Conservation (phyloP, 2,329 filamentous ascomycete genomes). For the Nigrospora oryzae region DNA sequence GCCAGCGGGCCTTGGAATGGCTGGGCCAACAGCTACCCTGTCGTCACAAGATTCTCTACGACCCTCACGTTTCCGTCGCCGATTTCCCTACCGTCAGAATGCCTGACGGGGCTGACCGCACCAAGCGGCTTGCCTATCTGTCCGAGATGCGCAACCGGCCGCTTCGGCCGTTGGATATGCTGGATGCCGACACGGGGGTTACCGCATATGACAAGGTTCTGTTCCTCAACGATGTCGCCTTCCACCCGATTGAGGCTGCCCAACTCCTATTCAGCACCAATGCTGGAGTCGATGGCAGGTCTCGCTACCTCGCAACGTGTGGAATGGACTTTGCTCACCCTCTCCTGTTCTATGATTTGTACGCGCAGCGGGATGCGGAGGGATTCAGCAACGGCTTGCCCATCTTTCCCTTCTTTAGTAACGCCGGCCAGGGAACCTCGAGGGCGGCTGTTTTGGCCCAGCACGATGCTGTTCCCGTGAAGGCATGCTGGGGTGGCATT, state of each 20-base stretch:
- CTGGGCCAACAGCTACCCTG: slow-evolving; percentile 40
- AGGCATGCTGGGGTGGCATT: slow-evolving; percentile 73
- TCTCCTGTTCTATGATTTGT: slow-evolving; percentile 65
- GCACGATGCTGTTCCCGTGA: slow-evolving; percentile 58
- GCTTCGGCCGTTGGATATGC: slow-evolving; percentile 50
- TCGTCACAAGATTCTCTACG: slow-evolving; percentile 46
- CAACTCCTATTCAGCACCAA: slow-evolving; percentile 56
- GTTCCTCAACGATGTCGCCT: slow-evolving; percentile 60
- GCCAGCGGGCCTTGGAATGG: slow-evolving; percentile 41
- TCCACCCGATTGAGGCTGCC: slow-evolving; percentile 40
- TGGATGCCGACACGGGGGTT: slow-evolving; percentile 22
- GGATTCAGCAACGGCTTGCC: slow-evolving; percentile 55
- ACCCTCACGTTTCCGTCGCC: slow-evolving; percentile 48
- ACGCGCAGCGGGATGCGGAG: slow-evolving; percentile 59
- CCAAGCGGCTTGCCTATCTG: slow-evolving; percentile 67
- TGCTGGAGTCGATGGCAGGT: slow-evolving; percentile 36
- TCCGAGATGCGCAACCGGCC: slow-evolving; percentile 67
- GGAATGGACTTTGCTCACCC: slow-evolving; percentile 63
- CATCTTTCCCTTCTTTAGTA: slow-evolving; percentile 60
- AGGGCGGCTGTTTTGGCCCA: slow-evolving; percentile 54
- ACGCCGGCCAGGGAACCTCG: slow-evolving; percentile 40
- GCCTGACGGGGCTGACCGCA: slow-evolving; percentile 52
- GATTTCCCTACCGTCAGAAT: slow-evolving; percentile 50
- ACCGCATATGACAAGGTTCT: slow-evolving; percentile 47
- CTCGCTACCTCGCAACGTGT: slow-evolving; percentile 60